Evolutionary conservation across 2,329 filamentous ascomycete species (phyloP).

Genomic region (Dothistroma pini): DNA sequence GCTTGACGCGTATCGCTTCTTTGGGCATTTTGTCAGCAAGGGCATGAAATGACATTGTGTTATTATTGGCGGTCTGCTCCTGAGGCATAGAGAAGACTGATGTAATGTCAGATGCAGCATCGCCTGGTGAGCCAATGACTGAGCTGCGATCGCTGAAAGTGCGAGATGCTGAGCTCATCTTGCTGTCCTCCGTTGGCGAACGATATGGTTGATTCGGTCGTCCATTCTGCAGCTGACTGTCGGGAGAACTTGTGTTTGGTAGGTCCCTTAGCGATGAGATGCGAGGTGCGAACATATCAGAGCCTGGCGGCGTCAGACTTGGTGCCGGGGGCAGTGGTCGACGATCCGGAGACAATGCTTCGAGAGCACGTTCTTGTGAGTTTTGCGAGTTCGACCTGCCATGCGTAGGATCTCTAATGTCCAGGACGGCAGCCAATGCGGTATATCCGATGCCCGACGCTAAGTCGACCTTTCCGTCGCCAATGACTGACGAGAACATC

Average conservation of each 20-base stretch:
- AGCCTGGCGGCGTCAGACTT: neutral
- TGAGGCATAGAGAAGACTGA: conserved; percentile 19
- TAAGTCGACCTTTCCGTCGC: conserved; percentile 53
- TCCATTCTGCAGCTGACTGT: neutral
- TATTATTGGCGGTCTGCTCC: conserved; percentile 17
- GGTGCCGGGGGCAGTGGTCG: conserved; percentile 10
- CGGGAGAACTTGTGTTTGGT: neutral
- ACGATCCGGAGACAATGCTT: conserved; percentile 11
- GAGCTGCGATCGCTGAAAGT: conserved; percentile 20
- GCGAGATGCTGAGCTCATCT: conserved; percentile 11
- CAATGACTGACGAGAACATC: conserved; percentile 61
- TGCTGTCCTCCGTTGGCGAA: conserved; percentile 4
- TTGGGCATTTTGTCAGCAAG: conserved; percentile 41
- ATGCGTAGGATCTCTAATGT: conserved; percentile 33
- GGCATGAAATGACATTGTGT: conserved; percentile 30
- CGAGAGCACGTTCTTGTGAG: conserved; percentile 5
- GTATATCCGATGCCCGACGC: conserved; percentile 65
- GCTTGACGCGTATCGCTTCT: conserved; percentile 50
- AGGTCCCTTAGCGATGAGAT: neutral
- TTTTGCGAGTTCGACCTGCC: neutral
- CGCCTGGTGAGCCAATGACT: conserved; percentile 2
- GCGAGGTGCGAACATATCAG: conserved; percentile 2
- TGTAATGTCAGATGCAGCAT: conserved; percentile 22
- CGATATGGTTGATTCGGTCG: neutral
- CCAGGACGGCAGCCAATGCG: conserved; percentile 61